Evolutionary conservation across 306 rosid genomes (phyloP), one percentile per base, ranked within the genome.

Genomic region (Leucaena leucocephala): DNA sequence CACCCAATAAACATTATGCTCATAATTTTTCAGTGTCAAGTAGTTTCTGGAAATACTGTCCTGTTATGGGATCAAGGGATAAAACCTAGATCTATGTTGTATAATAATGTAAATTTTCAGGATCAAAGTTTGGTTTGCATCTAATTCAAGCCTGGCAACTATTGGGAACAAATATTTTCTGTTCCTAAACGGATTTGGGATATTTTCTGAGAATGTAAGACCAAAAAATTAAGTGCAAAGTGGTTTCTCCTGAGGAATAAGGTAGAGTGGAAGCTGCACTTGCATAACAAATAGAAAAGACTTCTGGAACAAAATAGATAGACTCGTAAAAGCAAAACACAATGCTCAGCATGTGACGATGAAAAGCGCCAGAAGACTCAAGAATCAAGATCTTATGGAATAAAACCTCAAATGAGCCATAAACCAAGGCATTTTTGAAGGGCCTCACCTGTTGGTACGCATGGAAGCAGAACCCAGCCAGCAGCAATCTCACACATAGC

Each of bases 381-480:
- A 67, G 22, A 38, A 33, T 61, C 38, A 33, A 22, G 39, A 59
- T 59, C 65, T 38, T 17, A 17, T 17, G 40, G 71, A 66, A 66
- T 66, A 66, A 65, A 38, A 27, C 27, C 70, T 64, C 12, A 16
- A 61, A 1, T 4, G 40, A 33, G 2, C 9, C n/a, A 33, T 15
- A 65, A 58, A 59, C 38, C 35, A 27, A 61, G 67, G 64, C 39
- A 9, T 73, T 55, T 65, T 46, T 70, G 74, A 75, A 81, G 76
- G 44, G 68, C 52, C 80, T 74, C 52, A 88, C 97, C 93, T 90
- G 96, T 76, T 90, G 97, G 72, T 87, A 92, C 72, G 90, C 72
- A 69, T 90, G 92, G 80, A 92, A 86, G 85, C 93, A 92, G 87
- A 92, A 78, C 0, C 91, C 97, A 42, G 97, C 81, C 68, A 92